Evolutionary conservation across 352 stramenopile species (phyloP), one percentile per base, ranked within the genome.

Genomic region (Blastocystis sp.): DNA sequence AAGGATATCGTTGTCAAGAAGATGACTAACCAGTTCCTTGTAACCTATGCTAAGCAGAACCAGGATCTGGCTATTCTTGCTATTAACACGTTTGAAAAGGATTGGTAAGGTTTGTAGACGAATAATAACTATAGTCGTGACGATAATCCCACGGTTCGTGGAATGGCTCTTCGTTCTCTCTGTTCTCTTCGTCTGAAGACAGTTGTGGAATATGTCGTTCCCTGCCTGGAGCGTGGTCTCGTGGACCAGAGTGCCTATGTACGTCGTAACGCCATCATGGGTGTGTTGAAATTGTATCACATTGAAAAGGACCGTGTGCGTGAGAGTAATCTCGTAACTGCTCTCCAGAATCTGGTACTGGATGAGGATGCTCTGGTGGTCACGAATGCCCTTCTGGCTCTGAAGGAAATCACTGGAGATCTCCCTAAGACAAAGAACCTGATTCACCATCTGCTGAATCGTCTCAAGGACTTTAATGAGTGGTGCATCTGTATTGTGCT

Each of bases 1-100:
- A 94, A 96, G 66, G 96, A 99, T 92, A 92, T 99, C 14, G 97
- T 99, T 67, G 95, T 98, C 39, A 99, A 99, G 91, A 99, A 99
- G 90, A 98, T 99, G 96, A 95, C 98, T 24, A 99, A 99, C 88
- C 91, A 98, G n/a, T 99, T 98, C 89, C 91, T 99, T 32, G 97
- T 94, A 89, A 98, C 97, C 89, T 99, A 99, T 91, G 97, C 97
- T 5, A 92, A 96, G 83, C 95, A 95, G 86, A 98, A 99, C 90
- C 96, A 95, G 46, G 96, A 99, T 78, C 91, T 99, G 78, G 96
- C 96, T 49, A 97, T 98, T 89, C 98, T 99, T 93, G 98, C 94
- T 90, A 98, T 98, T 89, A 99, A 99, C 91, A 98, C 96, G 67
- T 91, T 99, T 59, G 91, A 97, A n/a, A 98, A 98, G 85, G 97